Base-by-base conservation (phyloP, 768 basidiomycete genomes). In the Amyloporia xantha region DNA sequence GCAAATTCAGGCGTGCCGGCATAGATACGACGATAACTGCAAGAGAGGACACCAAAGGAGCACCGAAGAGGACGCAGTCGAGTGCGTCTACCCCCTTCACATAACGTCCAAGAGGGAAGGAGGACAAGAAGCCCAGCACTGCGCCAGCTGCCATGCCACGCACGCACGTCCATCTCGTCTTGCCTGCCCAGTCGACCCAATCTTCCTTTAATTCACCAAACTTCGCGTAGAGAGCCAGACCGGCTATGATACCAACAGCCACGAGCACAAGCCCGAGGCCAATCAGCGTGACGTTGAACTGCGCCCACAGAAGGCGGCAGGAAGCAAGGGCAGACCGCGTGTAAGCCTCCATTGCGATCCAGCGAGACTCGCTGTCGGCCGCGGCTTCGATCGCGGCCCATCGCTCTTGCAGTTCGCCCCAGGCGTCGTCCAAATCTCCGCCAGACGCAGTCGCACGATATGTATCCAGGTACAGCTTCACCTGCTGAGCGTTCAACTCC, bases 301-400 rank as follows among this genome's bases (percentile, higher is more conserved):
- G 90, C 1, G 96, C 95, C 96, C 96, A 99, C 47, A 97, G 80
- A 11, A 77, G 66, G 5, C 94, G 84, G 60, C 94, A 94, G 2
- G 76, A 76, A 1, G 74, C 68, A 27, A 93, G 74, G 4, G 86
- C 80, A 13, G 73, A 62, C 7, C 81, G 73, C 11, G 78, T 80
- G 60, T 81, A 91, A 15, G 72, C 66, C 41, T 73, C 66, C 35
- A 63, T 49, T 1, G 58, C 56, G 5, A 47, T 28, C 56, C 57
- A 56, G 48, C 55, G 42, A 15, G 43, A 41, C 7, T 55, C 46
- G 12, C 50, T 44, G 23, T 41, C 37, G 11, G 44, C 30, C 36
- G 58, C 55, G 19, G 52, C 47, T 25, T 52, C 17, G 4, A 54
- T 23, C 1, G 47, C 33, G 12, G 52, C 56, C 79, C 79, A 84